Base-by-base conservation (phyloP, 2,329 filamentous ascomycete genomes). In the Alternaria burnsii region DNA sequence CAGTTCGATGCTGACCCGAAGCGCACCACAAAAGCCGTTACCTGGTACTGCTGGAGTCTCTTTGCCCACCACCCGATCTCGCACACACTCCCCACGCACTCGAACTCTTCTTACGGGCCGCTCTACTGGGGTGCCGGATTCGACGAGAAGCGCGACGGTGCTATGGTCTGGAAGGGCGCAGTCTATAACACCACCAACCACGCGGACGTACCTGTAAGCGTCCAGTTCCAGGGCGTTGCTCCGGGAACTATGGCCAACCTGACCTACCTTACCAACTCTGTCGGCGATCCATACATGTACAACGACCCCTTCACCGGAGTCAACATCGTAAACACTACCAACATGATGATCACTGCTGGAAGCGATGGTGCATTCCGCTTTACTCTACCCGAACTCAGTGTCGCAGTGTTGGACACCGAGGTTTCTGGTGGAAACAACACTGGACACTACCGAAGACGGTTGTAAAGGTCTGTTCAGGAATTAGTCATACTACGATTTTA, bases 321-420 rank as follows among this genome's bases (percentile, higher is more conserved):
- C 52, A 65, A 84, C 82, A 71, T 76, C 46, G 74, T 77, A 6
- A 66, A 69, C 18, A 70, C 62, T 1, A 69, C 56, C 6, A 69
- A 44, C 2, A 71, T 34, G 5, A 57, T 65, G 14, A 2, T 77
- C 30, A 65, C 54, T 16, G 74, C 74, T 3, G 80, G 79, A 16
- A 67, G 71, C 3, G 76, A 81, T 26, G 86, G 86, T 2, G 72
- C 67, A 2, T 87, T 88, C 65, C 74, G 74, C 43, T 88, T 88
- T 66, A 78, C 71, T 26, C 61, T 89, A 68, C 86, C 86, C 0
- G 78, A 85, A 64, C 74, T 87, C 58, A 87, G 85, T 65, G 82
- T 88, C 50, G 85, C 85, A 14, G 82, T 88, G 3, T 69, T 89
- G 53, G 84, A 87, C 42, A 74, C 71, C 16, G 76, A 70, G 40